Percentiles rank a stretch among this genome's conserved stretches.
phyloP scores from a whole-genome alignment of 2,329 filamentous ascomycete species.

The Triangularia verruculosa region DNA sequence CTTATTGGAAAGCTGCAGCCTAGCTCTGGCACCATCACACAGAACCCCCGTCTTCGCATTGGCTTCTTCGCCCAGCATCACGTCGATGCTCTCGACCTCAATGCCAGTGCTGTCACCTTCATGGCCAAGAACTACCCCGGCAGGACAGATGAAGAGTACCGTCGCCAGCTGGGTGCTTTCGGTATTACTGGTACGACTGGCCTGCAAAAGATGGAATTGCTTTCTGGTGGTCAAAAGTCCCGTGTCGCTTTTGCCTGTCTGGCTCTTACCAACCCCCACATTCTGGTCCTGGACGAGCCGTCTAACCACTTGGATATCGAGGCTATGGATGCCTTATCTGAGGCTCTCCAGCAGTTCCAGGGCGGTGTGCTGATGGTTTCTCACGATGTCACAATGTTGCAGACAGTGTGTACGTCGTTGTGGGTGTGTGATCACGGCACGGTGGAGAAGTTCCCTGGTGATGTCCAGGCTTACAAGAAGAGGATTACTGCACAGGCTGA shows the following conservation, averaged over 20 bases:
- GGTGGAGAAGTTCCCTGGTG: slow-evolving; percentile 93
- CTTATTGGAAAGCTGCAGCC: slow-evolving; percentile 82
- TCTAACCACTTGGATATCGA: slow-evolving; percentile 99
- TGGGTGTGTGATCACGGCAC: slow-evolving; percentile 96
- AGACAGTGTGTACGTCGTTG: slow-evolving; percentile 88
- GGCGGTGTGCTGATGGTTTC: slow-evolving; percentile 98
- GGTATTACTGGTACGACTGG: slow-evolving; percentile 92
- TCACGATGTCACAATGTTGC: slow-evolving; percentile 98
- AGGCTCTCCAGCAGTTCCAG: slow-evolving; percentile 80
- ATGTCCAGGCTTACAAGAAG: slow-evolving; percentile 97
- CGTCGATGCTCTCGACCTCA: slow-evolving; percentile 91
- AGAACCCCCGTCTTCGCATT: slow-evolving; percentile 82
- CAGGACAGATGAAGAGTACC: slow-evolving; percentile 93
- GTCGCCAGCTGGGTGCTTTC: slow-evolving; percentile 86
- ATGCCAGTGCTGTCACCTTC: slow-evolving; percentile 85
- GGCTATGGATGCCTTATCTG: slow-evolving; percentile 92
- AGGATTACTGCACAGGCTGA: slow-evolving; percentile 87
- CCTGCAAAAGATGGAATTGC: slow-evolving; percentile 88
- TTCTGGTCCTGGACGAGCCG: slow-evolving; percentile 95
- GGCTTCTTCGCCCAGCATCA: slow-evolving; percentile 99
- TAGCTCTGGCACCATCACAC: slow-evolving; percentile 76
- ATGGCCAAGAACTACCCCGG: slow-evolving; percentile 93
- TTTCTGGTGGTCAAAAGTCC: slow-evolving; percentile 97
- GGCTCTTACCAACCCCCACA: slow-evolving; percentile 90
- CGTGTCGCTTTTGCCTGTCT: slow-evolving; percentile 98